A percentile compares a stretch with the other conserved stretches of the same genome.
These are phyloP conservation scores for Fistulinella cinereoalba DNA, from an alignment of 1,284 basidiomycete species.

Conservation along the genomic window DNA sequence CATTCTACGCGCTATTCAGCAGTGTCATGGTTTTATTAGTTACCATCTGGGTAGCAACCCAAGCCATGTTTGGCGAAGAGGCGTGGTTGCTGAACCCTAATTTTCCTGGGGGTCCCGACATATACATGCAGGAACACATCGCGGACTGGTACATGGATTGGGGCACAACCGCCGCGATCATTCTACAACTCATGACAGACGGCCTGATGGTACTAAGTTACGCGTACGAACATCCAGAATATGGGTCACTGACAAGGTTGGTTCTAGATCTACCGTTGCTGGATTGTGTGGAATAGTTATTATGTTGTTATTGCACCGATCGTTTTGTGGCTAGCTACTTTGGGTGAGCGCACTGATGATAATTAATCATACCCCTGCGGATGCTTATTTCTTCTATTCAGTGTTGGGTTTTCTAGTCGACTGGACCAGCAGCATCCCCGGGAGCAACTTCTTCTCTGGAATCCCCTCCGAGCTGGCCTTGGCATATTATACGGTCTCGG, in stretches of 20 bases:
- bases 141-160: constrained; percentile 22
- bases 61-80: constrained; percentile 15
- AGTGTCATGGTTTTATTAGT: constrained; percentile 17
- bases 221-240: too few relatives aligned
- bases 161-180: constrained; percentile 5
- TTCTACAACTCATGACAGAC: constrained; percentile 29
- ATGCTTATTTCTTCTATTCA: background rate
- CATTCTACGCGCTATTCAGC: constrained; percentile 22
- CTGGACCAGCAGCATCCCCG: background rate
- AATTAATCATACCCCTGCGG: background rate
- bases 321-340: background rate
- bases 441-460: constrained; percentile 19
- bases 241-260: too few relatives aligned
- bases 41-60: constrained; percentile 21
- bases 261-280: background rate
- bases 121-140: constrained; percentile 11
- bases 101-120: constrained; percentile 18
- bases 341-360: background rate
- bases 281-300: background rate
- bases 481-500: constrained; percentile 18
- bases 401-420: background rate
- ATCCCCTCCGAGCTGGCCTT: constrained; percentile 13
- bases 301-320: background rate
- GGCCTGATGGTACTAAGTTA: constrained; percentile 29
- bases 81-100: constrained; percentile 16